Conservation (phyloP, 1,284 basidiomycete species). For the Schizophyllum amplum region DNA sequence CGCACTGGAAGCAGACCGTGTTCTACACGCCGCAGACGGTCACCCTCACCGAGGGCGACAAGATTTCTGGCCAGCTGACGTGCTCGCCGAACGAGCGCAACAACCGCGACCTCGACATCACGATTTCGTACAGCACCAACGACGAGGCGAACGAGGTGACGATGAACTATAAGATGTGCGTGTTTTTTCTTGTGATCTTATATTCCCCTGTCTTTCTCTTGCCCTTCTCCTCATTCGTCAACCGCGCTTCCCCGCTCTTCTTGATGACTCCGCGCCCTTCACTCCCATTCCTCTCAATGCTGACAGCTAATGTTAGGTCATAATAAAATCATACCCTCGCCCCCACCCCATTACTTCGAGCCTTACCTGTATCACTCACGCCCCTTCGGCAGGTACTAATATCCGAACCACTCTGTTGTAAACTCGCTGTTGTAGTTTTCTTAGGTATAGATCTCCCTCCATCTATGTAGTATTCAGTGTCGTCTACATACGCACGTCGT, state of each 20-base stretch:
- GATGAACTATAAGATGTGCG: slow-evolving; percentile 77
- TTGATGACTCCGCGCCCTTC: slow-evolving; percentile 7
- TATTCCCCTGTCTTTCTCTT: no score
- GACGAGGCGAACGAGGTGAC: slow-evolving; percentile 27
- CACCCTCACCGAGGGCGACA: slow-evolving; percentile 59
- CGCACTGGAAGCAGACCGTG: slow-evolving; percentile 98
- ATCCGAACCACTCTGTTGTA: no score
- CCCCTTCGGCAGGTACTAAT: no score
- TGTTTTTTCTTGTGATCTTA: slow-evolving; percentile 23
- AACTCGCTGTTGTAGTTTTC: no score
- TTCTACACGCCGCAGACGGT: slow-evolving; percentile 87
- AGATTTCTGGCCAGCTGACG: slow-evolving; percentile 60
- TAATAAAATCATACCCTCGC: no score
- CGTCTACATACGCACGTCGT: no score
- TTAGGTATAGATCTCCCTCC: slow-evolving; percentile 1
- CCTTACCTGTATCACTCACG: no score
- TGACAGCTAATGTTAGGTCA: no score
- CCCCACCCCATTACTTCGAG: no score
- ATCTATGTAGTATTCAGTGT: no score
- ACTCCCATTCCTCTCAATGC: background rate
- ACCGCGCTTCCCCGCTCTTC: no score
- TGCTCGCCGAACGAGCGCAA: slow-evolving; percentile 88
- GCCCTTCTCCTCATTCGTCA: no score
- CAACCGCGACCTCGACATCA: slow-evolving; percentile 90
- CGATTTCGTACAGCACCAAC: slow-evolving; percentile 57